Percentiles rank a stretch among this genome's conserved stretches.
Conservation (phyloP, 2,329 filamentous ascomycete genomes). For the Sporothrix pseudoabietina region DNA sequence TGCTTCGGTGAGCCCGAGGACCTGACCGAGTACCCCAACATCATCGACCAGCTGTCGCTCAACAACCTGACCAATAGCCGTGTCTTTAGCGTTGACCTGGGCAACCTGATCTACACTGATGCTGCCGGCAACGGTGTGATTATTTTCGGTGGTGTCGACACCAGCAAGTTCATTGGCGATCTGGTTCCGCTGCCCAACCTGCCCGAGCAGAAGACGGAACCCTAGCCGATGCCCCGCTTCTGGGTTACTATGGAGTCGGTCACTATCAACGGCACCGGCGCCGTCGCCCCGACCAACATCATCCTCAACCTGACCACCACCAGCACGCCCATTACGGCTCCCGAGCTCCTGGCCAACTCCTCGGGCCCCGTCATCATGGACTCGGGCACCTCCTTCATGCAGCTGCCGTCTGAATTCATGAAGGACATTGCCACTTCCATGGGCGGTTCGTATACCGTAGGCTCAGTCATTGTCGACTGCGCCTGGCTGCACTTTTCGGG, state of each 20-base stretch:
- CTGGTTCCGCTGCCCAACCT: background rate
- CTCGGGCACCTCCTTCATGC: constrained; percentile 1
- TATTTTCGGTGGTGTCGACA: constrained; percentile 11
- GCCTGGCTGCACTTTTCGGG: background rate
- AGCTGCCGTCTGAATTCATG: background rate
- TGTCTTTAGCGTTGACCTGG: constrained; percentile 4
- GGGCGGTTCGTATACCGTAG: background rate
- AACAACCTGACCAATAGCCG: constrained; percentile 3
- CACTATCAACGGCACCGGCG: background rate
- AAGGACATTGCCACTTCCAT: constrained; percentile 1
- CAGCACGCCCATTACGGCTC: background rate
- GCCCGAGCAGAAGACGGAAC: background rate
- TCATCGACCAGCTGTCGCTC: constrained; percentile 1
- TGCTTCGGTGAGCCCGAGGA: background rate
- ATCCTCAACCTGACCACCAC: background rate
- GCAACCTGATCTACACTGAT: background rate
- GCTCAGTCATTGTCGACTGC: background rate
- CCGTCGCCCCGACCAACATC: background rate
- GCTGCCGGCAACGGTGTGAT: constrained; percentile 1
- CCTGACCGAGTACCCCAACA: background rate
- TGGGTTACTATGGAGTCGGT: background rate
- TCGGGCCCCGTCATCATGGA: background rate
- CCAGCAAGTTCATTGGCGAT: background rate
- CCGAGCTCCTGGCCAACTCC: background rate
- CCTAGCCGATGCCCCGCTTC: background rate